Conservation (phyloP, 257 asterid genomes). For the Lycium barbarum region DNA sequence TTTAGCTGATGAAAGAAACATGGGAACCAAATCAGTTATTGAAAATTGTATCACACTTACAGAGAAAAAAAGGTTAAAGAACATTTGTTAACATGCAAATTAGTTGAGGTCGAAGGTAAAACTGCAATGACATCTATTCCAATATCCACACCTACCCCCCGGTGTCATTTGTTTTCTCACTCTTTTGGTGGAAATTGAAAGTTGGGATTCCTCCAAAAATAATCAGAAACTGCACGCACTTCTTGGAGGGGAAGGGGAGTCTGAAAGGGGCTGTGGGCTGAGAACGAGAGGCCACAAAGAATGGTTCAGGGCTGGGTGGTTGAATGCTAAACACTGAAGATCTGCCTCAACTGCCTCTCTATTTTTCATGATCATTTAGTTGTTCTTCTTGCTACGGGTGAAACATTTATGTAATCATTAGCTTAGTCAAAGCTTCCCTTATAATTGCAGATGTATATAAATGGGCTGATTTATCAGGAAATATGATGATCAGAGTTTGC, state of each 20-base stretch:
- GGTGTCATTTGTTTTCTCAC: not conserved
- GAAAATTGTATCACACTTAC: not conserved
- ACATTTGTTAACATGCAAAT: not conserved
- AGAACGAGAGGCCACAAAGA: not conserved
- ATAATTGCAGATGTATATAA: constrained; percentile 79
- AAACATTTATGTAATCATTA: constrained; percentile 9
- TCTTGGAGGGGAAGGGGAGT: constrained; percentile 15
- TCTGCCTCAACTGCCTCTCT: not conserved
- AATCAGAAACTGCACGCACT: not conserved
- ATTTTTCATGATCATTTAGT: constrained; percentile 1
- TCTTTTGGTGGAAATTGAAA: not conserved
- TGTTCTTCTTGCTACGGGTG: not conserved
- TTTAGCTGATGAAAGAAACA: not conserved
- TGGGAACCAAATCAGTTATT: not conserved
- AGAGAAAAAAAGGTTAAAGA: not conserved
- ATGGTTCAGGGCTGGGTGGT: not conserved
- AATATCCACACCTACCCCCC: not conserved
- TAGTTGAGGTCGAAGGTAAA: not conserved
- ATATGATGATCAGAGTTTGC: constrained; percentile 87
- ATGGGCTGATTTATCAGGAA: constrained; percentile 81
- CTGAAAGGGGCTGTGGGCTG: not conserved
- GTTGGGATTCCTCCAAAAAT: constrained; percentile 11
- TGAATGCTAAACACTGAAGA: not conserved
- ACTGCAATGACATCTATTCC: not conserved
- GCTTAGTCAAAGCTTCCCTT: not conserved